Evolutionary conservation across 371 early-diverging fungal genomes (phyloP), one percentile per base, ranked within the genome.

Genomic region (Rhizomucor pusillus): DNA sequence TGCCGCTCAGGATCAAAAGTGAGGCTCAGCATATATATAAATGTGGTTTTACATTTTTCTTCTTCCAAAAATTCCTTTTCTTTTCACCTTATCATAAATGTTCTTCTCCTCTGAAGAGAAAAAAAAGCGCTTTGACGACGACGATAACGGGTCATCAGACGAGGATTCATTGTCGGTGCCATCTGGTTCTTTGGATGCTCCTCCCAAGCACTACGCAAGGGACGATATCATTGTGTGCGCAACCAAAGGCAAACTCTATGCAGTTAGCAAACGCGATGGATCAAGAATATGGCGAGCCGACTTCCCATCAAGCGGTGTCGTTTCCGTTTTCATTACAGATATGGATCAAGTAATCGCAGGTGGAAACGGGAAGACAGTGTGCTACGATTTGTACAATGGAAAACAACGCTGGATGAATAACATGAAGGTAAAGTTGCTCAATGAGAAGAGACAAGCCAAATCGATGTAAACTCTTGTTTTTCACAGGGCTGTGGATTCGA

Each of bases 211-310:
- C 7, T 57, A 57, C 40, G 35, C 36, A 4, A 59, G 67, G 6
- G 45, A 67, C 29, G 67, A 69, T 53, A 59, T 69, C 11, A 43
- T 73, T 29, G 34, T 69, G 16, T 66, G 66, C 24, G 62, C 73
- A 0, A 65, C 69, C 5, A 54, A 65, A 36, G 69, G 73, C 41
- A 66, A 64, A n/a, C 60, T 69, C 9, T 73, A 69, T 58, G 69
- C 65, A 16, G 19, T 73, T 14, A 65, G 60, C 51, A 73, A 73
- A 22, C 50, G 44, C 3, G 50, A 55, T 47, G 73, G 73, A 7
- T 36, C n/a, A 23, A 57, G 64, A 3, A 39, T 69, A 10, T 73
- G 73, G 73, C 51, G 70, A 10, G 24, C 53, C 6, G 47, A 63
- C 10, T 60, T 63, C 29, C 61, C 62, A 19, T 39, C 56, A 11